Evolutionary conservation across 805 yeast species (phyloP).

Genomic region (Candida dendrica): DNA sequence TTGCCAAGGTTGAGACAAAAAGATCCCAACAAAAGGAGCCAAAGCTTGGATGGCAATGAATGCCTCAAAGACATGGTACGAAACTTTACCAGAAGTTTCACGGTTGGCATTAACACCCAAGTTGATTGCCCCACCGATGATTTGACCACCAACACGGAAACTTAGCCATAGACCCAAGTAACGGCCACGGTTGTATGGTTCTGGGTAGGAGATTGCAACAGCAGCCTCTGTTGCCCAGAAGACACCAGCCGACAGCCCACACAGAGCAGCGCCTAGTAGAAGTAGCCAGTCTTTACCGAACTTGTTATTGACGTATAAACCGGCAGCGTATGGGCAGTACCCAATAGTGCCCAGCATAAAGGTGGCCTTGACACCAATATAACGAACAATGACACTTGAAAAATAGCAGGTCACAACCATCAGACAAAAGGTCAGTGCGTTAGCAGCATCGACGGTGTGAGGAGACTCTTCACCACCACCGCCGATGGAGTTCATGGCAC

Average conservation of each 20-base stretch:
- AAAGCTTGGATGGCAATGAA: conserved; percentile 14
- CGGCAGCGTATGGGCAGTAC: conserved; percentile 16
- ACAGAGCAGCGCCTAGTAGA: conserved; percentile 12
- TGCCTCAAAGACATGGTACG: conserved; percentile 1
- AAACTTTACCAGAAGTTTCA: conserved; percentile 8
- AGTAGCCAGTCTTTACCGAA: conserved; percentile 17
- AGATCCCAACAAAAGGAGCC: conserved; percentile 12
- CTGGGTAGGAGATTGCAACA: conserved; percentile 16
- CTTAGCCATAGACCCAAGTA: conserved; percentile 15
- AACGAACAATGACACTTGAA: background rate
- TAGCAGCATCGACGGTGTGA: background rate
- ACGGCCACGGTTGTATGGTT: conserved; percentile 12
- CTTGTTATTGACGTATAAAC: conserved; percentile 12
- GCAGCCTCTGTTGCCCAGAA: conserved; percentile 19
- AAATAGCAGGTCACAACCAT: background rate
- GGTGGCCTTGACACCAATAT: conserved; percentile 10
- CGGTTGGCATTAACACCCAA: conserved; percentile 9
- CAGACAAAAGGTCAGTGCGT: background rate
- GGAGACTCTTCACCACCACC: conserved; percentile 1
- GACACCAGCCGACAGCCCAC: conserved; percentile 18
- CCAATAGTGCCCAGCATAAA: conserved; percentile 14
- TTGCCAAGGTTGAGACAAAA: conserved; percentile 12
- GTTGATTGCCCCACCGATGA: conserved; percentile 17
- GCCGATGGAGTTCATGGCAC: conserved; percentile 25
- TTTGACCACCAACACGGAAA: conserved; percentile 11